Conservation (phyloP, 768 basidiomycete species). For the Phaeotremella skinneri region DNA sequence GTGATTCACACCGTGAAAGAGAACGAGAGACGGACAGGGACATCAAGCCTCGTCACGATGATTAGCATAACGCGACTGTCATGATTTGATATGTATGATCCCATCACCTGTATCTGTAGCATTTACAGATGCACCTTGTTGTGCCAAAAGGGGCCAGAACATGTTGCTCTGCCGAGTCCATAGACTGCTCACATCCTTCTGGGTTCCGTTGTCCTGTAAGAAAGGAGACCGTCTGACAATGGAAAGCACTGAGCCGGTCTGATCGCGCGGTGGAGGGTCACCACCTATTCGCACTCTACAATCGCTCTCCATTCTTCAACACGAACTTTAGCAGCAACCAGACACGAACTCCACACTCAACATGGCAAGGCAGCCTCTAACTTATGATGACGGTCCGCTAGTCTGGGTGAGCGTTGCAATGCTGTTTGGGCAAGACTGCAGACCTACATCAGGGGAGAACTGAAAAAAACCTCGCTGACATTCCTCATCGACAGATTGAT, state of each 20-base stretch:
- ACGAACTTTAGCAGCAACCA: background rate
- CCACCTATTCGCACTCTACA: background rate
- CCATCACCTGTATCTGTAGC: too few relatives aligned
- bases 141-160: too few relatives aligned
- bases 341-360: background rate
- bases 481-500: constrained; percentile 34
- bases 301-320: background rate
- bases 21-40: background rate
- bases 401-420: constrained; percentile 43
- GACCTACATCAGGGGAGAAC: too few relatives aligned
- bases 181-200: background rate
- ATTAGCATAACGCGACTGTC: too few relatives aligned
- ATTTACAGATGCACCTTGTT: too few relatives aligned
- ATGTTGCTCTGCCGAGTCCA: too few relatives aligned
- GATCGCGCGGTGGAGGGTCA: background rate
- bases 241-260: too few relatives aligned
- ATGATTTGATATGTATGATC: too few relatives aligned
- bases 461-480: too few relatives aligned
- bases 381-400: constrained; percentile 45
- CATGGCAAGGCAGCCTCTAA: constrained; percentile 27
- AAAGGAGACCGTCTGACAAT: too few relatives aligned
- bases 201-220: background rate
- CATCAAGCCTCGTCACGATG: constrained; percentile 10
- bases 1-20: background rate
- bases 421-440: too few relatives aligned